Evolutionary conservation across 2,329 filamentous ascomycete species (phyloP), one percentile per base, ranked within the genome.

Genomic region (Aspergillus sp.): DNA sequence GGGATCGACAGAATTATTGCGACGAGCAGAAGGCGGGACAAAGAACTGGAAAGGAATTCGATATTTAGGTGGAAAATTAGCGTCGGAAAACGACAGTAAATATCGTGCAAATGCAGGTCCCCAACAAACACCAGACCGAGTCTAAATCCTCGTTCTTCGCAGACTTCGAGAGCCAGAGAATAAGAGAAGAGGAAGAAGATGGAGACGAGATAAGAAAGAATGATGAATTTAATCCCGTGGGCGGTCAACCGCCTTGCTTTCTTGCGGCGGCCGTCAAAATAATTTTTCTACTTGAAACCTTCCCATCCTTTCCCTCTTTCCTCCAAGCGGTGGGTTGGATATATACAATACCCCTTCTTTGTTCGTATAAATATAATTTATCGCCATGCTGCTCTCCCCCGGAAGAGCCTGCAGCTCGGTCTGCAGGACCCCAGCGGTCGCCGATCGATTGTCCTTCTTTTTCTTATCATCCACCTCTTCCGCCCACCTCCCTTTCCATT

Each of bases 401-500:
- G 55, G 66, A 68, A 67, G 71, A 70, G 67, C 69, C 70, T 72
- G 70, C 72, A 71, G 67, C 68, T 58, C 66, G 54, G 60, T 68
- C 69, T 71, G 71, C 71, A 73, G 69, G 64, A 68, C 69, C 63
- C 68, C 63, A 62, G 14, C 36, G 14, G 58, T 71, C 59, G 57
- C 61, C 32, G 59, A 56, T 65, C 55, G 60, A 53, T 58, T 45
- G 45, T 20, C 61, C 26, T 32, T 45, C 53, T 22, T 53, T 20
- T 29, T 65, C 56, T 45, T 62, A 39, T 52, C 56, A 36, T 47
- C 47, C 54, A 29, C 46, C 49, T 52, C 61, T 42, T 46, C 52
- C 53, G 46, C 45, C 49, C 58, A 56, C 52, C 22, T 49, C 46
- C 51, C 49, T 51, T n/a, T 42, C 36, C 16, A 56, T 16, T 50